phyloP scores from a whole-genome alignment of 139 green algal species.

The Mychonastes homosphaera region DNA sequence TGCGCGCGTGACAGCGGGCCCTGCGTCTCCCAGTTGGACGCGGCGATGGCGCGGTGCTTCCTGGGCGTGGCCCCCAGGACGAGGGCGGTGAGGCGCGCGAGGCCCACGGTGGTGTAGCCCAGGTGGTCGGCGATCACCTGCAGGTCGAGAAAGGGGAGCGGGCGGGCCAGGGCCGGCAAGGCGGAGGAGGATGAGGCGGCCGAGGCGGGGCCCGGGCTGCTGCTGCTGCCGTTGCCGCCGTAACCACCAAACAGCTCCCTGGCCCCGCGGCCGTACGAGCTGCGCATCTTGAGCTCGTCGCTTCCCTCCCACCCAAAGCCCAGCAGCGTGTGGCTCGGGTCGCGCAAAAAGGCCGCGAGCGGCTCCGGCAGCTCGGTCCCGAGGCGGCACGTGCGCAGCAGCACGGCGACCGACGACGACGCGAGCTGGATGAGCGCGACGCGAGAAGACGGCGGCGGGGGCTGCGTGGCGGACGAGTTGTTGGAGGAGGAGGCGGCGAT shows the following conservation, averaged over 20 bases:
- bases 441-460: too few species aligned
- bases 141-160: constrained; percentile 4
- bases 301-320: constrained; percentile 38
- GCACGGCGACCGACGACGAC: constrained; percentile 11
- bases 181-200: not conserved
- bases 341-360: constrained; percentile 25
- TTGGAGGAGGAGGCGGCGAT: too few species aligned
- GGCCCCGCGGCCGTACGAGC: constrained; percentile 27
- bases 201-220: too few species aligned
- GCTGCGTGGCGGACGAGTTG: too few species aligned
- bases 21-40: constrained; percentile 38
- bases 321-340: constrained; percentile 22
- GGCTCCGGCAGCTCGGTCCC: constrained; percentile 21
- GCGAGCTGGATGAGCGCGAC: constrained; percentile 9
- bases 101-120: constrained; percentile 27
- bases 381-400: constrained; percentile 21
- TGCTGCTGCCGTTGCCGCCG: not conserved
- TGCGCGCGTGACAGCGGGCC: constrained; percentile 8
- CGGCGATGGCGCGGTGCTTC: constrained; percentile 22
- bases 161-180: not conserved
- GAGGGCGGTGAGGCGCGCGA: constrained; percentile 19
- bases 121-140: constrained; percentile 19
- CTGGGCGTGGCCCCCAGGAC: constrained; percentile 41
- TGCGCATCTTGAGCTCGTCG: constrained; percentile 43
- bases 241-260: constrained; percentile 20